Conservation (phyloP, 78 protist genomes). For the Protostelium mycophagum region DNA sequence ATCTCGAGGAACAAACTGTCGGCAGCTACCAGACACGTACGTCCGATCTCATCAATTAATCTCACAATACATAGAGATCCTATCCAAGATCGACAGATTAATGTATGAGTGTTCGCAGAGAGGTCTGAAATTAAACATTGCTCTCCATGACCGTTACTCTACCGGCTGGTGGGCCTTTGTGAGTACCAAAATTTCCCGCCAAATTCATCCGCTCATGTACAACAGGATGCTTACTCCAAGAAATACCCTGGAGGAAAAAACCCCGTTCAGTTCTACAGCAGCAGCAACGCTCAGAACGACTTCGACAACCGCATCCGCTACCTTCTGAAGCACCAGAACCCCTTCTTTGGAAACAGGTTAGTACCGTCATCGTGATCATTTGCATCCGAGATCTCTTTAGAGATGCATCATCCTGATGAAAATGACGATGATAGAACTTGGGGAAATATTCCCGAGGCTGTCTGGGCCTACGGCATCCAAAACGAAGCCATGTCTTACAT, state of each 20-base stretch:
- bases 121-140: background rate
- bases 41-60: background rate
- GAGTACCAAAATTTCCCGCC: background rate
- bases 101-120: background rate
- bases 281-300: background rate
- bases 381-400: background rate
- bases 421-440: too few relatives aligned
- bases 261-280: background rate
- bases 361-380: background rate
- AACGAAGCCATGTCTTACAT: background rate
- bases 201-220: background rate
- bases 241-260: background rate
- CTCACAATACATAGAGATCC: background rate
- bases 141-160: background rate
- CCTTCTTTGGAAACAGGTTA: background rate
- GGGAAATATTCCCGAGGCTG: background rate
- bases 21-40: background rate
- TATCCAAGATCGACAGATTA: background rate
- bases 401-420: too few relatives aligned
- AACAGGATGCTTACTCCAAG: background rate
- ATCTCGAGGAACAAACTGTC: background rate
- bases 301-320: background rate
- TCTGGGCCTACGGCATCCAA: background rate
- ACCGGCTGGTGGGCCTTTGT: background rate
- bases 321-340: background rate